These are phyloP conservation scores for Aurantiochytrium sp. DNA, from an alignment of 108 stramenopile species.

Conservation along the genomic window DNA sequence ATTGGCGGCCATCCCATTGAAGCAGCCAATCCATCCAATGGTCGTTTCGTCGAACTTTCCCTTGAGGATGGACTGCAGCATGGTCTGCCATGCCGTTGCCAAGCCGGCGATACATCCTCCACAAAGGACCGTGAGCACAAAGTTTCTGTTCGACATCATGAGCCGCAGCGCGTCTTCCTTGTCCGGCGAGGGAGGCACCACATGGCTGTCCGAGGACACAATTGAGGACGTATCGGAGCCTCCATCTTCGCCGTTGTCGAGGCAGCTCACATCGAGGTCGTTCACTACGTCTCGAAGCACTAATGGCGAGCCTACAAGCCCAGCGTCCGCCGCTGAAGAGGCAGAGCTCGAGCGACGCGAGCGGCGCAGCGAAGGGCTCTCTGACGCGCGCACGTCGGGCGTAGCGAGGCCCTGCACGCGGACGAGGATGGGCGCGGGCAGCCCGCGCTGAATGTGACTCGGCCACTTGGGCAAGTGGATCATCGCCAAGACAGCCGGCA, in stretches of 20 bases:
- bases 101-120: background rate
- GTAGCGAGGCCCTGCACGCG: background rate
- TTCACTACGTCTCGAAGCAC: no score
- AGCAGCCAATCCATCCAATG: constrained; percentile 12
- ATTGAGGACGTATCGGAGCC: background rate
- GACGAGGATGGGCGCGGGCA: background rate
- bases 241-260: background rate
- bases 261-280: no score
- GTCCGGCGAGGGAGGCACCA: background rate
- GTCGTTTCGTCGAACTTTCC: background rate
- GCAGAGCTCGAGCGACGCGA: no score
- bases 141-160: background rate
- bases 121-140: background rate
- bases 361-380: no score
- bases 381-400: background rate
- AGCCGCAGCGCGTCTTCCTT: background rate
- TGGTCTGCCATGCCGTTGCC: background rate
- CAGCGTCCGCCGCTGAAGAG: no score
- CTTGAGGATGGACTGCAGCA: background rate
- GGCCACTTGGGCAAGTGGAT: background rate
- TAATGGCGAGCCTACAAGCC: no score
- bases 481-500: background rate
- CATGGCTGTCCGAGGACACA: background rate
- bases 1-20: background rate
- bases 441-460: background rate